Evolutionary conservation across 768 basidiomycete species (phyloP), one percentile per base, ranked within the genome.

Genomic region (Russula emetica): DNA sequence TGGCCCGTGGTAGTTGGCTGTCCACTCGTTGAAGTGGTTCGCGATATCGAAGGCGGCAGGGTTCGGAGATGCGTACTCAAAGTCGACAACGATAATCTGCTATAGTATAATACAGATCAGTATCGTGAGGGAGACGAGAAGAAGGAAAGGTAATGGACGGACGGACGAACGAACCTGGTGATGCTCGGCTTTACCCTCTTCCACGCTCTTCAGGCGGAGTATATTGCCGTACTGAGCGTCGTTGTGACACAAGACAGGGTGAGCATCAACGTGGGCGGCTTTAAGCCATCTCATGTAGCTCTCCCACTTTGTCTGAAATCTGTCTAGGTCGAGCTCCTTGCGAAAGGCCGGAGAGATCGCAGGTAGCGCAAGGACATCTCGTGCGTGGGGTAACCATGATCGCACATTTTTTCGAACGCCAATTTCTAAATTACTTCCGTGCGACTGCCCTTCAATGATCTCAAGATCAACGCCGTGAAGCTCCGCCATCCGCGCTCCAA

Each of bases 21-120:
- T 92, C 96, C 97, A 98, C 76, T 98, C 97, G 72, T 92, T 88
- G 76, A 95, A 97, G 74, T 96, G 94, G 74, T 96, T 96, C 61
- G 90, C 96, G 69, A 99, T 94, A 72, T 99, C 97, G 75, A 87
- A 97, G 4, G 92, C 91, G 3, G 94, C 85, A 28, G 95, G 88
- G 71, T 98, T 98, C 5, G 91, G 88, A 0, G 87, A 82, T 16
- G 96, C 93, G 72, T 99, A 99, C 77, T 99, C 97, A 72, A 98
- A 98, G 76, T 99, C 97, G 67, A 97, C 94, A 40, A 96, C 91
- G 72, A 96, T 90, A 66, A 96, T 86, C 90, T 95, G 66, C 56
- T 24, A 45, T 57, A 32, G 26, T 56, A 45, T 59, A 52, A 51
- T 14, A 28, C 7, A n/a, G 7, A 34, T 75, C 55, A 72, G 66